Conservation (phyloP, 2,329 filamentous ascomycete genomes). For the Aspergillus costaricaensis region DNA sequence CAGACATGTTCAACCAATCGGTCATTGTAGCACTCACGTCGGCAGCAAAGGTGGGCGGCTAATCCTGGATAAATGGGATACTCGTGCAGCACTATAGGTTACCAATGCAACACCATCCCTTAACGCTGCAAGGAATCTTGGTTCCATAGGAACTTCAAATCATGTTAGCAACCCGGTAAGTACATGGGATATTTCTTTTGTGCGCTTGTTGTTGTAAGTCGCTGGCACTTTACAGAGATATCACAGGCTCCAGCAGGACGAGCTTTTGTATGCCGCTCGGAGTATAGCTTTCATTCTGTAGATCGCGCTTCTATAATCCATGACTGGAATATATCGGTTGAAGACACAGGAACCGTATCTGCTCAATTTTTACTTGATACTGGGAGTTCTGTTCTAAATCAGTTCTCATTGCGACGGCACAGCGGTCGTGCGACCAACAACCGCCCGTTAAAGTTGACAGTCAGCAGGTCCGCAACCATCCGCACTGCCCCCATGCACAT, state of each 20-base stretch:
- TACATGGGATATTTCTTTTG: not conserved
- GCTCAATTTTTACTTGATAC: not conserved
- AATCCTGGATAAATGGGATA: conserved; percentile 6
- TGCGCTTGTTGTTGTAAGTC: not conserved
- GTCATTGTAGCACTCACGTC: not conserved
- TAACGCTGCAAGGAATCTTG: not conserved
- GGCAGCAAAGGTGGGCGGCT: conserved; percentile 10
- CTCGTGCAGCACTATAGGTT: conserved; percentile 8
- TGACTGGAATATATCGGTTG: no score
- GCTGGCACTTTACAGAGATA: not conserved
- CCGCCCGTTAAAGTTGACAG: not conserved
- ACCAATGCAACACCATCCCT: not conserved
- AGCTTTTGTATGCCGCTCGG: no score
- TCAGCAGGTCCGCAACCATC: not conserved
- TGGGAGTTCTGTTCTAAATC: not conserved
- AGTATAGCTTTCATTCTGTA: no score
- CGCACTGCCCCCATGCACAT: not conserved
- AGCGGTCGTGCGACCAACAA: not conserved
- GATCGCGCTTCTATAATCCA: no score
- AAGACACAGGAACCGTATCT: no score
- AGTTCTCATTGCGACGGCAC: not conserved
- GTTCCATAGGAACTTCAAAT: not conserved
- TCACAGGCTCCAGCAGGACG: no score
- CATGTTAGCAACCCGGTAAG: not conserved
- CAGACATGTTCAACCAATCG: conserved; percentile 2